A percentile compares a stretch with the other conserved stretches of the same genome.
These are phyloP conservation scores for Kregervanrija delftensis DNA, from an alignment of 805 yeast species.

Conservation along the genomic window DNA sequence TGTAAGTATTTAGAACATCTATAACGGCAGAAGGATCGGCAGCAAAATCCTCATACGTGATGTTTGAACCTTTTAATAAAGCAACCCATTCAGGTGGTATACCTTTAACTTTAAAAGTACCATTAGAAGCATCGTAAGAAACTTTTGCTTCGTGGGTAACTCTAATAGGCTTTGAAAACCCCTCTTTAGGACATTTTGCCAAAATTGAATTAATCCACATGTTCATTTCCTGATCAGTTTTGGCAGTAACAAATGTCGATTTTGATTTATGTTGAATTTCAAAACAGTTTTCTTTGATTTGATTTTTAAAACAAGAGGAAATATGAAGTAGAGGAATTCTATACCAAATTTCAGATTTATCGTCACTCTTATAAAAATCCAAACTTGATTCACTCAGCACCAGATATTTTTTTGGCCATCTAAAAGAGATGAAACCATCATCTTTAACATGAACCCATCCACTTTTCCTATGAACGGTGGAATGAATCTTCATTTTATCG, in stretches of 20 bases:
- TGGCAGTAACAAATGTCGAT: slow-evolving; percentile 68
- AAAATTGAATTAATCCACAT: slow-evolving; percentile 89
- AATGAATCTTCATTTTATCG: slow-evolving; percentile 22
- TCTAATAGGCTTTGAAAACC: slow-evolving; percentile 87
- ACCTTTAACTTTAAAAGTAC: slow-evolving; percentile 45
- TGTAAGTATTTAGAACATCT: slow-evolving; percentile 51
- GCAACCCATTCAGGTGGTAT: slow-evolving; percentile 53
- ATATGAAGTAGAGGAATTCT: slow-evolving; percentile 54
- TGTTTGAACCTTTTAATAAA: slow-evolving; percentile 49
- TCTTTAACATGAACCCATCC: slow-evolving; percentile 94
- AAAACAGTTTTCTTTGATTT: slow-evolving; percentile 70
- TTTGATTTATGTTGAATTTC: slow-evolving; percentile 66
- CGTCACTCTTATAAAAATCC: slow-evolving; percentile 68
- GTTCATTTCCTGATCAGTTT: slow-evolving; percentile 70
- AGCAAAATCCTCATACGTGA: slow-evolving; percentile 56
- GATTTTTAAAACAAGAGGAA: slow-evolving; percentile 58
- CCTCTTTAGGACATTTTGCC: slow-evolving; percentile 57
- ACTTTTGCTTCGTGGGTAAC: slow-evolving; percentile 92
- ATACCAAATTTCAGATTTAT: slow-evolving; percentile 38
- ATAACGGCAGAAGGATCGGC: slow-evolving; percentile 60
- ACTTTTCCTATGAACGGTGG: slow-evolving; percentile 33
- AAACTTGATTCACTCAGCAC: slow-evolving; percentile 70
- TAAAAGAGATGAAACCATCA: slow-evolving; percentile 80
- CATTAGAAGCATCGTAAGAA: slow-evolving; percentile 74
- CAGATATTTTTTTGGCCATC: slow-evolving; percentile 89